phyloP scores from a whole-genome alignment of 257 asterid species.

The Solanum stenotomum region DNA sequence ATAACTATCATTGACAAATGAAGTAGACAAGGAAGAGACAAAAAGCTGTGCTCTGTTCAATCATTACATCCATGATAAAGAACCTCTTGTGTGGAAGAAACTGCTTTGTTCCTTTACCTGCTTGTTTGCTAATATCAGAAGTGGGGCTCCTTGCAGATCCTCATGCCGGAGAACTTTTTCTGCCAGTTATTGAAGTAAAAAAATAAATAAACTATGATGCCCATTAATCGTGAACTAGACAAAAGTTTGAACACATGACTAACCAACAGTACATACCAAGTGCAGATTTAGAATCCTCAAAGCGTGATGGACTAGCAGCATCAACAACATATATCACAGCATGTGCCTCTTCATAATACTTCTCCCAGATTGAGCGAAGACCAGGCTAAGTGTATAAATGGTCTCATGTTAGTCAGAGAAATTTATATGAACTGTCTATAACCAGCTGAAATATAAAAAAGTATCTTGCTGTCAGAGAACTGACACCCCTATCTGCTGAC shows the following conservation, averaged over 20 bases:
- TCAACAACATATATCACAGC: constrained; percentile 74
- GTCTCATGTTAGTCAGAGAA: background rate
- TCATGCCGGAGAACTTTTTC: constrained; percentile 83
- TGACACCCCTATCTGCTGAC: background rate
- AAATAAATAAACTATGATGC: background rate
- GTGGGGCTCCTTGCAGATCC: constrained; percentile 87
- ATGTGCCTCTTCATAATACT: constrained; percentile 89
- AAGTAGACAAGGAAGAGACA: background rate
- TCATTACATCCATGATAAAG: background rate
- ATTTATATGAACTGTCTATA: background rate
- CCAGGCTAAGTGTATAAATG: constrained; percentile 45
- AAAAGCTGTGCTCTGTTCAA: background rate
- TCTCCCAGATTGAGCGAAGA: constrained; percentile 92
- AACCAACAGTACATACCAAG: constrained; percentile 44
- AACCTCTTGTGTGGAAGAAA: background rate
- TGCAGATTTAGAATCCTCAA: constrained; percentile 82
- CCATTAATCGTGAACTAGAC: background rate
- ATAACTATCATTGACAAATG: background rate
- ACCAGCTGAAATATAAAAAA: background rate
- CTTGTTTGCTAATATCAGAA: constrained; percentile 70
- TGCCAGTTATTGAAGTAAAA: constrained; percentile 24
- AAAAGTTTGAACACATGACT: background rate
- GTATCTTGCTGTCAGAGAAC: background rate
- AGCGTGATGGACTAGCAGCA: constrained; percentile 70
- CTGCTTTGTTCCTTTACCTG: constrained; percentile 34